Evolutionary conservation across 768 basidiomycete species (phyloP).

Genomic region (Leccinum variicolor): DNA sequence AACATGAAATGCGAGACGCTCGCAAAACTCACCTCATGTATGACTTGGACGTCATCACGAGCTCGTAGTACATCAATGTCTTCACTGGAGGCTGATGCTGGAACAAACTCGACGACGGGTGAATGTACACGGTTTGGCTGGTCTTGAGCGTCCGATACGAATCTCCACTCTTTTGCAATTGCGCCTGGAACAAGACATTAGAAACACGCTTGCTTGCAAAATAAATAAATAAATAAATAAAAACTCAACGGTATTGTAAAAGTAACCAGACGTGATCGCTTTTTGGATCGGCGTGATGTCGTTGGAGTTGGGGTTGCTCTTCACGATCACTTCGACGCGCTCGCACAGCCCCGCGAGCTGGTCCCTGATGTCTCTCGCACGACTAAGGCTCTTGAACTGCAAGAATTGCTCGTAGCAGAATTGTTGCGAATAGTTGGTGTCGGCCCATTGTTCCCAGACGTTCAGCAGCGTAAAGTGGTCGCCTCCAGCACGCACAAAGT

Average conservation of each 20-base stretch:
- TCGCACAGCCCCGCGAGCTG: conserved; percentile 95
- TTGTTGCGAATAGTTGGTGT: conserved; percentile 95
- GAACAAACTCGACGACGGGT: conserved; percentile 94
- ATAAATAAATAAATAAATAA: background rate
- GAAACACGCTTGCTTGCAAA: background rate
- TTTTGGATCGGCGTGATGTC: conserved; percentile 94
- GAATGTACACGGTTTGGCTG: conserved; percentile 93
- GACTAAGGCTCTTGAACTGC: conserved; percentile 90
- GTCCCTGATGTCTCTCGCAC: conserved; percentile 94
- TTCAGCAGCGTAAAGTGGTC: conserved; percentile 98
- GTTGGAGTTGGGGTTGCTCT: conserved; percentile 86
- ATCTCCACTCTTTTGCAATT: conserved; percentile 93
- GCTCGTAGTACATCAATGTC: conserved; percentile 90
- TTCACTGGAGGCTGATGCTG: conserved; percentile 92
- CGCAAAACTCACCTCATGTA: conserved; percentile 68
- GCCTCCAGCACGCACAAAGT: conserved; percentile 92
- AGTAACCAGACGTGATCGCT: conserved; percentile 92
- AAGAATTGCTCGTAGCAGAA: conserved; percentile 96
- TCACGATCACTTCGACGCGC: conserved; percentile 89
- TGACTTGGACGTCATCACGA: conserved; percentile 93
- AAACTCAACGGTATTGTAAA: conserved; percentile 80
- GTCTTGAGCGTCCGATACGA: conserved; percentile 97
- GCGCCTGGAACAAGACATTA: conserved; percentile 51
- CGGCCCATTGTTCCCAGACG: conserved; percentile 99
- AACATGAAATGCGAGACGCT: background rate